phyloP scores from a whole-genome alignment of 495 filamentous ascomycete genomes.

The Hypoxylon intermedium region DNA sequence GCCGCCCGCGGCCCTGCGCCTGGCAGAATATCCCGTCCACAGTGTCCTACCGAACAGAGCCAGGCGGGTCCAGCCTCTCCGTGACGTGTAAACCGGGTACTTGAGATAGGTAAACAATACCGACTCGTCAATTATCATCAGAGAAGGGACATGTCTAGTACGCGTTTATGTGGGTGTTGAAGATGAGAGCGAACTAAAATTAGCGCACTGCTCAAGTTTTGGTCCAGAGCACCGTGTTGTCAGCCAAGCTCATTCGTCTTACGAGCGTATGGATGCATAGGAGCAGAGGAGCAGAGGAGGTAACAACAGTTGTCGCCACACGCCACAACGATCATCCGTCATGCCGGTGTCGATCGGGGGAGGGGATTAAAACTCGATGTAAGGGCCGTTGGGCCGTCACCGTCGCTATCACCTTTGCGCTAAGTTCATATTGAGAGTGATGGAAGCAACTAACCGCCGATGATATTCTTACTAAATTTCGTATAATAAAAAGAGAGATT shows the following conservation, averaged over 20 bases:
- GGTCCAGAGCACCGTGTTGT: slow-evolving; percentile 20
- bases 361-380: slow-evolving; percentile 27
- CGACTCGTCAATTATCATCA: background rate
- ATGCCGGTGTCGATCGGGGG: slow-evolving; percentile 39
- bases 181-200: slow-evolving; percentile 29
- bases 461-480: slow-evolving; percentile 22
- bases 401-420: slow-evolving; percentile 8
- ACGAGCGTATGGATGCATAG: too few species aligned
- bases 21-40: slow-evolving; percentile 20
- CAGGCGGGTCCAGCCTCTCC: slow-evolving; percentile 32
- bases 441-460: slow-evolving; percentile 11
- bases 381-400: slow-evolving; percentile 22
- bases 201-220: slow-evolving; percentile 13
- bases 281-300: too few species aligned
- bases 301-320: slow-evolving; percentile 28
- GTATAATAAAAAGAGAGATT: slow-evolving; percentile 28
- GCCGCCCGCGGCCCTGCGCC: too few species aligned
- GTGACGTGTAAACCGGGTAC: slow-evolving; percentile 31
- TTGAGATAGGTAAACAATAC: slow-evolving; percentile 7
- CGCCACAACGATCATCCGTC: slow-evolving; percentile 36
- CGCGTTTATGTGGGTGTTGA: slow-evolving; percentile 23
- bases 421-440: slow-evolving; percentile 6
- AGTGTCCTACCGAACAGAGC: slow-evolving; percentile 29
- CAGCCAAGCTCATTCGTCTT: slow-evolving; percentile 27
- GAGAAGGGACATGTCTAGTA: slow-evolving; percentile 1